Conservation (phyloP, 2,329 filamentous ascomycete species). For the Neurospora sp. region DNA sequence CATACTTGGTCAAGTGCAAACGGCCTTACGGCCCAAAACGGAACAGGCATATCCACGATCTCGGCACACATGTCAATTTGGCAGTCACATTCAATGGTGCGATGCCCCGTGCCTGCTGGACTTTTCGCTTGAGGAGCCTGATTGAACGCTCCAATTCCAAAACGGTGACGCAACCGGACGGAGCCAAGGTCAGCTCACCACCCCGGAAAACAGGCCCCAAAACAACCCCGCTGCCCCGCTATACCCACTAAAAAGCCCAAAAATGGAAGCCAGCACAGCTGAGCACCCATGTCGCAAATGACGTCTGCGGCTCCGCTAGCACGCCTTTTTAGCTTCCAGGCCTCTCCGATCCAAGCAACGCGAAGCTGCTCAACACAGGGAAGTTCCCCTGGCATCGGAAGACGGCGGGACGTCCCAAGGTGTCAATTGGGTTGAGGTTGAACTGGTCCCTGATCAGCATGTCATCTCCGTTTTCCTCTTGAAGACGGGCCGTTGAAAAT, state of each 20-base stretch:
- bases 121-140: neutral
- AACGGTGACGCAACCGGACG: neutral
- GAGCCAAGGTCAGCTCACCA: neutral
- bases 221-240: neutral
- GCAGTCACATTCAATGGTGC: neutral
- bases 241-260: neutral
- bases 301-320: constrained; percentile 19
- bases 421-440: neutral
- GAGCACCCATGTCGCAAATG: constrained; percentile 15
- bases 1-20: neutral
- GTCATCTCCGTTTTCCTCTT: neutral
- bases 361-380: constrained; percentile 3
- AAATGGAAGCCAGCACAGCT: neutral
- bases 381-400: neutral
- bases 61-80: neutral
- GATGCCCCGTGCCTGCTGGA: neutral
- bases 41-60: too few relatives aligned
- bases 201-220: neutral
- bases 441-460: neutral
- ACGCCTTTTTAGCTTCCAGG: neutral
- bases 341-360: constrained; percentile 10
- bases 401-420: neutral
- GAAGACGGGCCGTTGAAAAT: neutral
- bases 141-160: neutral
- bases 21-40: neutral